Evolutionary conservation across 768 basidiomycete species (phyloP).

Genomic region (Boletus barrowsii): DNA sequence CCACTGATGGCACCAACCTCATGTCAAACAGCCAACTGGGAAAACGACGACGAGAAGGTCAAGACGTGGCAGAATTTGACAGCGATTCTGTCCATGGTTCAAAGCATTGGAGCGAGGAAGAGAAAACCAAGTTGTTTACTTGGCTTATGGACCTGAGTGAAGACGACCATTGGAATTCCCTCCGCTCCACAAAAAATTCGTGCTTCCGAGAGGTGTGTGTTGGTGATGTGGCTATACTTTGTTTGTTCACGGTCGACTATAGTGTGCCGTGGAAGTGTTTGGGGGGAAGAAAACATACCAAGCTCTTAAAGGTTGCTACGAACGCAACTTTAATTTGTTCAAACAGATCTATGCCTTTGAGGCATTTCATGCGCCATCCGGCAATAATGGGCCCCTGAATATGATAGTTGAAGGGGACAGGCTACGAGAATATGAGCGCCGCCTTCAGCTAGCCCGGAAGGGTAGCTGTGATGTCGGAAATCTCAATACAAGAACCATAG

Average conservation of each 20-base stretch:
- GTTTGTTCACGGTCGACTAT: slow-evolving; percentile 4
- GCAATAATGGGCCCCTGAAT: slow-evolving; percentile 36
- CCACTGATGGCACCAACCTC: slow-evolving; percentile 33
- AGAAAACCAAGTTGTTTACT: slow-evolving; percentile 71
- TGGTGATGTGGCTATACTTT: neutral
- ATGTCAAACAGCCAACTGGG: slow-evolving; percentile 24
- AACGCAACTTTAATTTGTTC: slow-evolving; percentile 82
- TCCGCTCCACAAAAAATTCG: slow-evolving; percentile 78
- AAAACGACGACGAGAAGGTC: slow-evolving; percentile 31
- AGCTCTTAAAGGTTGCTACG: slow-evolving; percentile 81
- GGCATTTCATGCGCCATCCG: slow-evolving; percentile 35
- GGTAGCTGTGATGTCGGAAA: slow-evolving; percentile 70
- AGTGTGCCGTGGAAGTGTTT: slow-evolving; percentile 74
- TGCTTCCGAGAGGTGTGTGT: slow-evolving; percentile 68
- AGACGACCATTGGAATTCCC: slow-evolving; percentile 76
- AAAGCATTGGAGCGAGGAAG: slow-evolving; percentile 84
- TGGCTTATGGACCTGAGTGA: slow-evolving; percentile 73
- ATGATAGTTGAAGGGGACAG: slow-evolving; percentile 59
- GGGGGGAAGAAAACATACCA: slow-evolving; percentile 78
- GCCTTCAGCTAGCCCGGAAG: slow-evolving; percentile 62
- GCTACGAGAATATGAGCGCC: slow-evolving; percentile 68
- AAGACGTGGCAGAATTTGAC: slow-evolving; percentile 30
- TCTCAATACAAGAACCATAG: slow-evolving; percentile 67
- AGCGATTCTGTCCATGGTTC: slow-evolving; percentile 53
- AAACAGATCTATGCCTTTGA: slow-evolving; percentile 80